Conservation (phyloP, 139 green algal genomes). For the Tetratostichococcus sp. region DNA sequence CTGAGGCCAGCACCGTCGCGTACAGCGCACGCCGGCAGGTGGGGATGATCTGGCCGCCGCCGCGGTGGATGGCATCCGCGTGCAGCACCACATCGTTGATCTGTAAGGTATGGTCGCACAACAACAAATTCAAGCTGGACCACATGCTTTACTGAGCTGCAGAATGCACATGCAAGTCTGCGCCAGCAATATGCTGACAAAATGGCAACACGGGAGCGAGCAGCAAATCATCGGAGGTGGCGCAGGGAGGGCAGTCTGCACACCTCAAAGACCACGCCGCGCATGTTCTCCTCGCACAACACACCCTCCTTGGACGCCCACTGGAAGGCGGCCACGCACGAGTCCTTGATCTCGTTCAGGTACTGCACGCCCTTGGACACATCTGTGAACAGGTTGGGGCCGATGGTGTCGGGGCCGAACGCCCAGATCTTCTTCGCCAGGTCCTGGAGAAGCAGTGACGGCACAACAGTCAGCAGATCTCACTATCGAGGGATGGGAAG, state of each 20-base stretch:
- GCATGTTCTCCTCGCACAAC: constrained; percentile 99
- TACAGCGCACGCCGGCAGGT: constrained; percentile 94
- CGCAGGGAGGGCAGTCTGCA: no score
- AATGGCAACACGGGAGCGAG: no score
- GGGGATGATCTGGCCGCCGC: constrained; percentile 98
- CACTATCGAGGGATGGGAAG: no score
- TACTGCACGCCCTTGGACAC: constrained; percentile 99
- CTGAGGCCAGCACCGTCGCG: constrained; percentile 83
- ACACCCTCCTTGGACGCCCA: constrained; percentile 98
- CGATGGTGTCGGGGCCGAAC: constrained; percentile 97
- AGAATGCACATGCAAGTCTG: no score
- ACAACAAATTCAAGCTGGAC: no score
- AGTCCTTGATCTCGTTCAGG: constrained; percentile 99
- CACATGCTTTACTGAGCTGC: no score
- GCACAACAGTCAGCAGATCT: not conserved
- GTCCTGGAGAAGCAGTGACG: constrained; percentile 44
- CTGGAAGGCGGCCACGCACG: constrained; percentile 93
- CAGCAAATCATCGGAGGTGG: no score
- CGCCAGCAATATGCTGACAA: no score
- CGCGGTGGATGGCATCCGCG: constrained; percentile 97
- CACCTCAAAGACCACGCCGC: constrained; percentile 89
- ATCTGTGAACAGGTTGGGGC: constrained; percentile 96
- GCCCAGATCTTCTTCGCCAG: constrained; percentile 99
- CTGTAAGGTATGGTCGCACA: no score
- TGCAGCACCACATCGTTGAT: constrained; percentile 94